Evolutionary conservation across 176 grass and related monocot species (phyloP).

Genomic region (Puya raimondii): DNA sequence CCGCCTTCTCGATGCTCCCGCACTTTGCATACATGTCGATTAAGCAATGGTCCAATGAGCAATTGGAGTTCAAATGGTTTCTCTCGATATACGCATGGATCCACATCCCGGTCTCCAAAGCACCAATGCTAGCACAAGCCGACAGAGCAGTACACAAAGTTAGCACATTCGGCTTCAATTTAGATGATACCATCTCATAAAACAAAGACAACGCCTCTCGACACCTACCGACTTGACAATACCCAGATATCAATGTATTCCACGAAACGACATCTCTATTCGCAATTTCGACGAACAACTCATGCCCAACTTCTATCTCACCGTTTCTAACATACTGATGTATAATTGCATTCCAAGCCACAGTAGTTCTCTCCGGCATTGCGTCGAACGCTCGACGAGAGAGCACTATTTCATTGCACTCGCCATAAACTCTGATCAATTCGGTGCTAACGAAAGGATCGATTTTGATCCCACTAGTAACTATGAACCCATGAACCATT

Average conservation of each 20-base stretch:
- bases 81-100: slow-evolving; percentile 44
- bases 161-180: slow-evolving; percentile 34
- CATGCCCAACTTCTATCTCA: slow-evolving; percentile 15
- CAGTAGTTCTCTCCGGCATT: slow-evolving; percentile 32
- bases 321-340: slow-evolving; percentile 59
- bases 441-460: slow-evolving; percentile 56
- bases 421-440: slow-evolving; percentile 43
- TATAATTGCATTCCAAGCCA: slow-evolving; percentile 59
- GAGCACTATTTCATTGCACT: slow-evolving; percentile 21
- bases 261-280: slow-evolving; percentile 19
- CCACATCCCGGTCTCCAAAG: slow-evolving; percentile 57
- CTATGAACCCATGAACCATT: slow-evolving; percentile 39
- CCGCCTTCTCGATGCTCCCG: slow-evolving; percentile 50
- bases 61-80: slow-evolving; percentile 30
- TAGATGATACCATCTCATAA: slow-evolving; percentile 44
- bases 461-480: slow-evolving; percentile 28
- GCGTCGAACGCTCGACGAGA: slow-evolving; percentile 27
- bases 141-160: slow-evolving; percentile 50
- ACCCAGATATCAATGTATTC: slow-evolving; percentile 50
- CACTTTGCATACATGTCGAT: slow-evolving; percentile 85
- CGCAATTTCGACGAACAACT: neutral
- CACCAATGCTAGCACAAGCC: slow-evolving; percentile 37
- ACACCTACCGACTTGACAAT: slow-evolving; percentile 23
- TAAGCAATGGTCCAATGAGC: slow-evolving; percentile 33
- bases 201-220: slow-evolving; percentile 52